These are phyloP conservation scores for Cyclotella sp. DNA, from an alignment of 108 stramenopile genomes.

Conservation along the genomic window DNA sequence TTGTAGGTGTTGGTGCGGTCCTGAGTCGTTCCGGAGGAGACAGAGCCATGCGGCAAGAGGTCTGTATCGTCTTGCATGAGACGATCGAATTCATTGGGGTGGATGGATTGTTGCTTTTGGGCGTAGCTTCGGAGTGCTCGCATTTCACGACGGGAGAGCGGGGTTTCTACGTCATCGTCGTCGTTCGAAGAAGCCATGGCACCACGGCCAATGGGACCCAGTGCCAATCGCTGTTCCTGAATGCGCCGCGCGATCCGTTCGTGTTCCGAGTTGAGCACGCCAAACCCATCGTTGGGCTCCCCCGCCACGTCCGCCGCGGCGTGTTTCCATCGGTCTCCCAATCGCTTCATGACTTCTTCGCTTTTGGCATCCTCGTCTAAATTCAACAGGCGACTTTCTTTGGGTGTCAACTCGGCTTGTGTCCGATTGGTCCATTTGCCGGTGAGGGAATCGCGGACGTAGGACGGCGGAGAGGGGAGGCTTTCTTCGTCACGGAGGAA, in stretches of 20 bases:
- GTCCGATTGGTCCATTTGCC: constrained; percentile 80
- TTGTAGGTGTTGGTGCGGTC: constrained; percentile 27
- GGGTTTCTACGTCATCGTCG: constrained; percentile 52
- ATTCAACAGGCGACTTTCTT: constrained; percentile 59
- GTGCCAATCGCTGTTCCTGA: constrained; percentile 67
- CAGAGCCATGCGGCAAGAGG: constrained; percentile 47
- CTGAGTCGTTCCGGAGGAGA: constrained; percentile 23
- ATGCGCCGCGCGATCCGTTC: constrained; percentile 63
- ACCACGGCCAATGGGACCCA: constrained; percentile 75
- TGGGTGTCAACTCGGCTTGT: constrained; percentile 59
- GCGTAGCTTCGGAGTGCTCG: constrained; percentile 63
- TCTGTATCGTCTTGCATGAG: constrained; percentile 52
- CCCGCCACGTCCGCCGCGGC: constrained; percentile 9
- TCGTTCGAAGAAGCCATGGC: constrained; percentile 54
- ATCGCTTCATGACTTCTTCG: constrained; percentile 25
- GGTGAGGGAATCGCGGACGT: constrained; percentile 77
- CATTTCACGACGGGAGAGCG: constrained; percentile 67
- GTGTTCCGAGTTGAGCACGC: constrained; percentile 29
- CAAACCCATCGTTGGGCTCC: constrained; percentile 31
- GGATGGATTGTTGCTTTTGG: constrained; percentile 52
- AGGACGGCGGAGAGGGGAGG: constrained; percentile 62
- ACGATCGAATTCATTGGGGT: constrained; percentile 64
- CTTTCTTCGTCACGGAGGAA: constrained; percentile 31
- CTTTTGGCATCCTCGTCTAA: constrained; percentile 60
- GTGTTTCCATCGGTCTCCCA: constrained; percentile 30